Conservation (phyloP, 2,329 filamentous ascomycete genomes). For the Phialocephala sp. region DNA sequence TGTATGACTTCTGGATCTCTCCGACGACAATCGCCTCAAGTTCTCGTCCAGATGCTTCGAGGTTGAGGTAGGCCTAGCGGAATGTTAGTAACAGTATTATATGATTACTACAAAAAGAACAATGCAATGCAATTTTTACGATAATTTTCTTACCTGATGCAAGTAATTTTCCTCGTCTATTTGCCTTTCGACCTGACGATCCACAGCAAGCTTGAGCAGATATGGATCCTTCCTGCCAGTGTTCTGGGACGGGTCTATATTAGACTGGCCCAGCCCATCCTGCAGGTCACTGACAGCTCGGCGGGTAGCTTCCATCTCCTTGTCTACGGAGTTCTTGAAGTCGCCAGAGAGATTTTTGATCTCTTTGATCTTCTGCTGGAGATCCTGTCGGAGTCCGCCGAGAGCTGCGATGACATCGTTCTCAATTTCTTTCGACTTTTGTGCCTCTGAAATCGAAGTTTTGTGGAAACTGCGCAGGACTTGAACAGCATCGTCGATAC, state of each 20-base stretch:
- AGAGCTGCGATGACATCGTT: constrained; percentile 89
- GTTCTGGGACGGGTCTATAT: constrained; percentile 75
- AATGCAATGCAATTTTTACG: too few species aligned
- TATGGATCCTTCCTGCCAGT: constrained; percentile 93
- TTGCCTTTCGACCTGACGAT: constrained; percentile 89
- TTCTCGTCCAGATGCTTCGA: constrained; percentile 92
- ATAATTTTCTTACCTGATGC: constrained; percentile 69
- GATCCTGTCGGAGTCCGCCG: constrained; percentile 82
- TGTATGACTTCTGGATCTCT: constrained; percentile 98
- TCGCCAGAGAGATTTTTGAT: constrained; percentile 93
- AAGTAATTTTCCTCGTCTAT: constrained; percentile 98
- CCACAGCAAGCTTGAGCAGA: constrained; percentile 82
- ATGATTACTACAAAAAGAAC: background rate
- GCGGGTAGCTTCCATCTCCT: constrained; percentile 86
- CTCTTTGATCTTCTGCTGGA: constrained; percentile 97
- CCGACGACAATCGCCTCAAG: constrained; percentile 95
- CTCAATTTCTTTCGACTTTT: constrained; percentile 89
- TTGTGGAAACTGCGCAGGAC: constrained; percentile 85
- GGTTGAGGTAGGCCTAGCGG: constrained; percentile 83
- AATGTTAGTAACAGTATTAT: constrained; percentile 27
- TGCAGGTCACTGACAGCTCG: constrained; percentile 81
- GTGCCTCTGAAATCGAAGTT: constrained; percentile 77
- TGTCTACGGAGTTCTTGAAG: constrained; percentile 96
- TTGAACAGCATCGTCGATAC: constrained; percentile 85
- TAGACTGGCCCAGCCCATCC: constrained; percentile 78